phyloP scores from a whole-genome alignment of 2,329 filamentous ascomycete genomes.

The Stagonosporopsis chrysanthemi region DNA sequence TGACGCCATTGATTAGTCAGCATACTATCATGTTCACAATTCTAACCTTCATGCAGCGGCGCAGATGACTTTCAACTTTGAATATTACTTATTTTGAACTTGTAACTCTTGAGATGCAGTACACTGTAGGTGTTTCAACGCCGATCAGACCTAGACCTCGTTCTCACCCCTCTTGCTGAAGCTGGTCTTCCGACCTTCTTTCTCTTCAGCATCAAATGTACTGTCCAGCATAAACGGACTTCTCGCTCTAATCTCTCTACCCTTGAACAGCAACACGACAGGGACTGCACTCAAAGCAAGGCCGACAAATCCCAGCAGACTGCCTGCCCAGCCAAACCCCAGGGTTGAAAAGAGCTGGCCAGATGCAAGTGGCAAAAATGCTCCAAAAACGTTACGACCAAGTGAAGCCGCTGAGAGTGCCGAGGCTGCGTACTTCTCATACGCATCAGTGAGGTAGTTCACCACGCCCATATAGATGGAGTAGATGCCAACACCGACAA shows the following conservation, averaged over 20 bases:
- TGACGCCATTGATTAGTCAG: neutral
- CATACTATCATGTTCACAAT: neutral
- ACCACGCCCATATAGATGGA: conserved; percentile 57
- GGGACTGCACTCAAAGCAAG: conserved; percentile 51
- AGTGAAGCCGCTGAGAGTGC: conserved; percentile 57
- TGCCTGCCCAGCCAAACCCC: conserved; percentile 55
- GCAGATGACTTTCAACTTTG: neutral
- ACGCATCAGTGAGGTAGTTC: conserved; percentile 59
- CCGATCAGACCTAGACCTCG: neutral
- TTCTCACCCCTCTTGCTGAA: neutral
- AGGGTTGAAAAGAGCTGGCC: conserved; percentile 51
- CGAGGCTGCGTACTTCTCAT: conserved; percentile 58
- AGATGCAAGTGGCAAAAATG: conserved; percentile 56
- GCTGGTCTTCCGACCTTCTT: conserved; percentile 5
- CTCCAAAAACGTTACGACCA: conserved; percentile 55
- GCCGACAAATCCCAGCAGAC: conserved; percentile 54
- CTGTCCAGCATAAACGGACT: conserved; percentile 49
- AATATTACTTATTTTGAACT: neutral
- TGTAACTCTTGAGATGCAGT: no score
- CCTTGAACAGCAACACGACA: conserved; percentile 52
- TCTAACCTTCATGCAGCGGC: no score
- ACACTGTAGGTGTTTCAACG: neutral
- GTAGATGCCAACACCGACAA: conserved; percentile 41
- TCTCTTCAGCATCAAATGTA: conserved; percentile 31
- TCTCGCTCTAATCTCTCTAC: conserved; percentile 46